A percentile compares a stretch with the other conserved stretches of the same genome.
Conservation (phyloP, 2,329 filamentous ascomycete genomes). For the Lecanoromycetidae sp. region DNA sequence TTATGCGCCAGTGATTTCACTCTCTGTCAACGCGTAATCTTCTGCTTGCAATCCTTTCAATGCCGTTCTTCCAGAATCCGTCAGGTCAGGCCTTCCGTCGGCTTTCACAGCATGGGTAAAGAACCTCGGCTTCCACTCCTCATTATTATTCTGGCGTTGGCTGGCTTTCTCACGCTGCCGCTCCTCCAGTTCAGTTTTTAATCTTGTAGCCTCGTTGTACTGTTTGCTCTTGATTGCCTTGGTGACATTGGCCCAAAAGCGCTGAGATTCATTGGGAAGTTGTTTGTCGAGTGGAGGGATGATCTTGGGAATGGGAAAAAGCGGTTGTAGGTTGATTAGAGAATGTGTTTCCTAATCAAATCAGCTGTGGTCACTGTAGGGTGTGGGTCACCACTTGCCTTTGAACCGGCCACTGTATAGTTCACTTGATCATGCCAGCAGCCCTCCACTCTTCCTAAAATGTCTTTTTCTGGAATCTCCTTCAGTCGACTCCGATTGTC, state of each 20-base stretch:
- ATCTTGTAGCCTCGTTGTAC: slow-evolving; percentile 66
- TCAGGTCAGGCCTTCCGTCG: slow-evolving; percentile 50
- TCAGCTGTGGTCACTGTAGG: no score
- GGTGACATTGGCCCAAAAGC: slow-evolving; percentile 79
- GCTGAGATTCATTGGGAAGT: slow-evolving; percentile 77
- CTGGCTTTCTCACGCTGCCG: slow-evolving; percentile 73
- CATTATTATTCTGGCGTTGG: slow-evolving; percentile 57
- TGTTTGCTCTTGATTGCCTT: slow-evolving; percentile 73
- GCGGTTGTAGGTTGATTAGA: slow-evolving; percentile 77
- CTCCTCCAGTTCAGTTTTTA: slow-evolving; percentile 90
- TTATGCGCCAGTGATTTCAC: slow-evolving; percentile 16
- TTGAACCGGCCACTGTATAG: slow-evolving; percentile 40
- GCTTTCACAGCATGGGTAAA: slow-evolving; percentile 56
- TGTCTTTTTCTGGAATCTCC: slow-evolving; percentile 74
- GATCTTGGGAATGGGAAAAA: slow-evolving; percentile 65
- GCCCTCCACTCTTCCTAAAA: slow-evolving; percentile 71
- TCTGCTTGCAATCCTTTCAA: slow-evolving; percentile 39
- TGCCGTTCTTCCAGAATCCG: slow-evolving; percentile 46
- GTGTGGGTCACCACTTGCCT: slow-evolving; percentile 18
- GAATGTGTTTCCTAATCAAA: slow-evolving; percentile 51
- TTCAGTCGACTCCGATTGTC: slow-evolving; percentile 69
- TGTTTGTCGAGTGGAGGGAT: slow-evolving; percentile 67
- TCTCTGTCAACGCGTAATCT: slow-evolving; percentile 30
- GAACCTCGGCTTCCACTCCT: slow-evolving; percentile 75
- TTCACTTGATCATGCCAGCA: slow-evolving; percentile 67